Percentiles rank a stretch among this genome's conserved stretches.
phyloP scores from a whole-genome alignment of 305 asterid species.

The Withania somnifera region DNA sequence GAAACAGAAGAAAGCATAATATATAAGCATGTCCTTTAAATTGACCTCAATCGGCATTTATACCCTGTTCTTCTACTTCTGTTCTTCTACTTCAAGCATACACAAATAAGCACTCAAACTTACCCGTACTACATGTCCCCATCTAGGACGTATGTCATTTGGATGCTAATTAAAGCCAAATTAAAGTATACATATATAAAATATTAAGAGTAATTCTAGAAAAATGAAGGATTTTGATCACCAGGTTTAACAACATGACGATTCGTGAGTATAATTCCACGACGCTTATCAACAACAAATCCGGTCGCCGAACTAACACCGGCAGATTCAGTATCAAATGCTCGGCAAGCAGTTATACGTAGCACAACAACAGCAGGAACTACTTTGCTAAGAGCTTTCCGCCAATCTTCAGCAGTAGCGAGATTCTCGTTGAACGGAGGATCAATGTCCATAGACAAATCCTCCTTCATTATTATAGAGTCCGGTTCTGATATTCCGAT shows the following conservation, averaged over 20 bases:
- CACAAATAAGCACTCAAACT: too few species aligned
- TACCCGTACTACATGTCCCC: too few species aligned
- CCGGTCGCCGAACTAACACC: conserved; percentile 94
- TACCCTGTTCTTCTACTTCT: too few species aligned
- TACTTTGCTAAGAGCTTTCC: conserved; percentile 76
- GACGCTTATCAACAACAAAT: conserved; percentile 81
- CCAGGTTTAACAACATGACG: conserved; percentile 98
- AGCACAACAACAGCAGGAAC: conserved; percentile 98
- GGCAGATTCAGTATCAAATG: conserved; percentile 92
- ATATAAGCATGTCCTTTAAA: too few species aligned
- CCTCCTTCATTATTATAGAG: conserved; percentile 60
- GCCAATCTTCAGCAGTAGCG: conserved; percentile 93
- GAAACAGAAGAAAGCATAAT: too few species aligned
- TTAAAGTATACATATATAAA: too few species aligned
- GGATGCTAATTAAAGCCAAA: too few species aligned
- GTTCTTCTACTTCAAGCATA: too few species aligned
- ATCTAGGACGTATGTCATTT: too few species aligned
- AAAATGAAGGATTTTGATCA: not conserved
- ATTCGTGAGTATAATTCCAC: conserved; percentile 91
- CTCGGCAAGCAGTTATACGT: conserved; percentile 89
- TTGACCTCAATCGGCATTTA: too few species aligned
- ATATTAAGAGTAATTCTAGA: not conserved
- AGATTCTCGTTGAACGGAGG: conserved; percentile 59
- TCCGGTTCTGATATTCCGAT: not conserved
- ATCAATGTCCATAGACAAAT: conserved; percentile 80